Evolutionary conservation across 306 rosid species (phyloP).

Genomic region (Cicer judaicum): DNA sequence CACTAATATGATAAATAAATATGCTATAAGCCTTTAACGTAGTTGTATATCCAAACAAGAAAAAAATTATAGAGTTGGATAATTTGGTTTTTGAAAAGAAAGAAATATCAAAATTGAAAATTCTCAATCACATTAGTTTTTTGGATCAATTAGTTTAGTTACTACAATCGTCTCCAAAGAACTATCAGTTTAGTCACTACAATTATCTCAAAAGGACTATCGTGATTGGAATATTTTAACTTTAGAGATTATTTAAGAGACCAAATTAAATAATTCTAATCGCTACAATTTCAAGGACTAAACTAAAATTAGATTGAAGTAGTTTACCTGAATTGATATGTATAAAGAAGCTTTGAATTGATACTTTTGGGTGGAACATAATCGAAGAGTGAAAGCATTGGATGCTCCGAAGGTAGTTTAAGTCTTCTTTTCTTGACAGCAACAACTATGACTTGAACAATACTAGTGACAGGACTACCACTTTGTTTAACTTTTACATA

Average conservation of each 20-base stretch:
- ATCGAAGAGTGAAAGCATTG: conserved; percentile 62
- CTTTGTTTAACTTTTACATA: conserved; percentile 78
- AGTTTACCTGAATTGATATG: conserved; percentile 79
- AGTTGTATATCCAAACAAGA: no score
- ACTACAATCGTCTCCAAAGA: no score
- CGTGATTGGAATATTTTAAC: not conserved
- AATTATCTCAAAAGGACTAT: not conserved
- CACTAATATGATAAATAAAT: no score
- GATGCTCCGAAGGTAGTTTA: conserved; percentile 54
- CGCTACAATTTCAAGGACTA: not conserved
- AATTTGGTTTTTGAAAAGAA: not conserved
- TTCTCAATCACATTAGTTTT: not conserved
- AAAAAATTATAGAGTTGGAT: not conserved
- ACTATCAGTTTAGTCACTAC: not conserved
- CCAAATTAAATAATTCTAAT: not conserved
- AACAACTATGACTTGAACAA: conserved; percentile 70
- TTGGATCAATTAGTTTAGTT: not conserved
- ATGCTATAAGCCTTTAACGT: no score
- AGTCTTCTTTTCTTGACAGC: conserved; percentile 65
- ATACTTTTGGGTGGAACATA: conserved; percentile 58
- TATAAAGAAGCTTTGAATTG: conserved; percentile 67
- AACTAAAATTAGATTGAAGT: not conserved
- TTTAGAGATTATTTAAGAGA: not conserved
- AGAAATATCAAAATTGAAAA: not conserved
- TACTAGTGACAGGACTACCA: conserved; percentile 83